phyloP scores from a whole-genome alignment of 2,329 filamentous ascomycete species.

The Aspergillus hortae region DNA sequence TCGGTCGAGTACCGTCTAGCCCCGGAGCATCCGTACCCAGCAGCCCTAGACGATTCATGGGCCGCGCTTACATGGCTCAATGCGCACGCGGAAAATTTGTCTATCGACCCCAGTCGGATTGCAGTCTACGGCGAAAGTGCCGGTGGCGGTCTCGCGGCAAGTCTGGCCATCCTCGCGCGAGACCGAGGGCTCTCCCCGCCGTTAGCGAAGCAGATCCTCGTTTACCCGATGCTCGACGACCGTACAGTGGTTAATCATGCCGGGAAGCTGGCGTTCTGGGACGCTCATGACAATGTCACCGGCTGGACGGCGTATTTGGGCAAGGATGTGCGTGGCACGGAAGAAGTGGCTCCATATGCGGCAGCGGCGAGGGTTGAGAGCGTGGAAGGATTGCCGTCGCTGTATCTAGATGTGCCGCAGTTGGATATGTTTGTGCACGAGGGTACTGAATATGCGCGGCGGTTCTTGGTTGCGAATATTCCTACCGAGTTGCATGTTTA shows the following conservation, averaged over 20 bases:
- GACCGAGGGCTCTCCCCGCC: conserved; percentile 31
- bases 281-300: conserved; percentile 15
- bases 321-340: conserved; percentile 16
- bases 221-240: conserved; percentile 45
- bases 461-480: conserved; percentile 38
- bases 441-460: conserved; percentile 37
- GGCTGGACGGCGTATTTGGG: conserved; percentile 21
- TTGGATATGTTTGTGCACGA: conserved; percentile 43
- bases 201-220: conserved; percentile 38
- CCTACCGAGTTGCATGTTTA: conserved; percentile 44
- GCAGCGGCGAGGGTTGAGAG: conserved; percentile 34
- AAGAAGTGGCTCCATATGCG: conserved; percentile 29
- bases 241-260: conserved; percentile 16
- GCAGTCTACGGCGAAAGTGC: conserved; percentile 56
- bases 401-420: conserved; percentile 43
- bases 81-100: conserved; percentile 29
- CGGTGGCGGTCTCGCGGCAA: conserved; percentile 56
- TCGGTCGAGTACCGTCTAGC: conserved; percentile 43
- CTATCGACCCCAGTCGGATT: conserved; percentile 48
- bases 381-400: conserved; percentile 36
- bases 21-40: conserved; percentile 40
- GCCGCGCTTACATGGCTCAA: conserved; percentile 33
- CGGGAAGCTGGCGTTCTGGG: conserved; percentile 15
- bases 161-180: conserved; percentile 49
- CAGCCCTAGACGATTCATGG: conserved; percentile 40